Base-by-base conservation (phyloP, 2,329 filamentous ascomycete species). In the Sarocladium brachiariae region DNA sequence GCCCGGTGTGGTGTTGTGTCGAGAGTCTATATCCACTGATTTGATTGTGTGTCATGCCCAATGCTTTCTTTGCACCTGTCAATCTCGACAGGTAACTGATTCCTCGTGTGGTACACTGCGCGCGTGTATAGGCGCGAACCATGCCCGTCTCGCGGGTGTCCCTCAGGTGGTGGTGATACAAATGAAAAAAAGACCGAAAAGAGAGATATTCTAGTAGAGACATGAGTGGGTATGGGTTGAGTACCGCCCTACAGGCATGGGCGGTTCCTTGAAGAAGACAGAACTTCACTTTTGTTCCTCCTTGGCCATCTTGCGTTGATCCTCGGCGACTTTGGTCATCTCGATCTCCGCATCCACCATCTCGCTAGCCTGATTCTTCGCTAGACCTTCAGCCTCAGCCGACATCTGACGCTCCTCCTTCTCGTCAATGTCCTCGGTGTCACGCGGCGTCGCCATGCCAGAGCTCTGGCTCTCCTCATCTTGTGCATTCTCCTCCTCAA, bases 401-500 rank as follows among this genome's bases (percentile, higher is more conserved):
- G 72, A 66, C 23, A 73, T 65, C 51, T 75, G 68, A 53, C 84
- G 79, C 65, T 89, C 87, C 57, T 96, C 89, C 72, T 92, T 90
- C 68, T 97, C 93, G 62, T 97, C 92, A 59, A 97, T 97, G 65
- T 97, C 81, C 55, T 96, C 89, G 25, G 84, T 82, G 61, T 97
- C 93, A 63, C 90, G 87, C 1, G 87, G 87, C 8, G 85, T 85
- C 13, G 84, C 78, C 48, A 87, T 78, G 11, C 87, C 87, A 35
- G 81, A 82, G 61, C 83, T 83, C 66, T 87, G 83, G 69, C 87
- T 89, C 66, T 86, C 81, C 64, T 90, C 80, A 62, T 88, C 87
- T 72, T 99, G 92, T 73, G 93, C 81, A 56, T 92, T 95, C 75
- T 99, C 93, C 65, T 99, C 93, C 56, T 96, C 86, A 52, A 99